Conservation (phyloP, 495 filamentous ascomycete genomes). For the Penicillium pulvis region DNA sequence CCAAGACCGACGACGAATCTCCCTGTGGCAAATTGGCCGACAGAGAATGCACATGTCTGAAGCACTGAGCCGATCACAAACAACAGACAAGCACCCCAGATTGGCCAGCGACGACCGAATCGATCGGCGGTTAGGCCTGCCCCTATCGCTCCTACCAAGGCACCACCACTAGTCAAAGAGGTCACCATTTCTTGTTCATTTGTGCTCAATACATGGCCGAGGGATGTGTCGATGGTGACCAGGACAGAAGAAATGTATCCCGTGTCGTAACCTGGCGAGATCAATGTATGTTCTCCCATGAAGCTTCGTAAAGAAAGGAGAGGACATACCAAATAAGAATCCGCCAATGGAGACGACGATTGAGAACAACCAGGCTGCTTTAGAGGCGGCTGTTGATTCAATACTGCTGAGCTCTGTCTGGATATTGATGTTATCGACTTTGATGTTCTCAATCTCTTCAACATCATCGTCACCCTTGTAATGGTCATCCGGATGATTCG, state of each 20-base stretch:
- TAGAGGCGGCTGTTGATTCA: conserved; percentile 20
- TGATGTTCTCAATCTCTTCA: conserved; percentile 17
- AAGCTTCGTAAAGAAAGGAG: too few relatives aligned
- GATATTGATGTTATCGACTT: conserved; percentile 5
- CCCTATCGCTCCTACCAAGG: conserved; percentile 45
- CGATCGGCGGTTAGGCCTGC: conserved; percentile 53
- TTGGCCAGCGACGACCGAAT: conserved; percentile 49
- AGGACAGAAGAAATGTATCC: conserved; percentile 24
- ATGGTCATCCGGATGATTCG: not conserved
- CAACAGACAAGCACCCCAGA: conserved; percentile 49
- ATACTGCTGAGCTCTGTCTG: conserved; percentile 16
- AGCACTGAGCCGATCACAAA: conserved; percentile 47
- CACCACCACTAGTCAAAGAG: conserved; percentile 22
- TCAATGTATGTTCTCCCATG: not conserved
- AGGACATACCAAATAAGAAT: conserved; percentile 17
- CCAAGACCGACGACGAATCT: conserved; percentile 54
- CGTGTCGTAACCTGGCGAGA: conserved; percentile 21
- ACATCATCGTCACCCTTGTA: conserved; percentile 9
- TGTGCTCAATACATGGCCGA: conserved; percentile 18
- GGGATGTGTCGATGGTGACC: conserved; percentile 15
- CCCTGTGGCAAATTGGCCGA: conserved; percentile 52
- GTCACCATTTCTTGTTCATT: conserved; percentile 26
- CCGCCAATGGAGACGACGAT: conserved; percentile 22
- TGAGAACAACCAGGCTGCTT: conserved; percentile 22
- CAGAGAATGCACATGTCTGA: conserved; percentile 46